phyloP scores from a whole-genome alignment of 139 green algal species.

The Volvox reticuliferus region DNA sequence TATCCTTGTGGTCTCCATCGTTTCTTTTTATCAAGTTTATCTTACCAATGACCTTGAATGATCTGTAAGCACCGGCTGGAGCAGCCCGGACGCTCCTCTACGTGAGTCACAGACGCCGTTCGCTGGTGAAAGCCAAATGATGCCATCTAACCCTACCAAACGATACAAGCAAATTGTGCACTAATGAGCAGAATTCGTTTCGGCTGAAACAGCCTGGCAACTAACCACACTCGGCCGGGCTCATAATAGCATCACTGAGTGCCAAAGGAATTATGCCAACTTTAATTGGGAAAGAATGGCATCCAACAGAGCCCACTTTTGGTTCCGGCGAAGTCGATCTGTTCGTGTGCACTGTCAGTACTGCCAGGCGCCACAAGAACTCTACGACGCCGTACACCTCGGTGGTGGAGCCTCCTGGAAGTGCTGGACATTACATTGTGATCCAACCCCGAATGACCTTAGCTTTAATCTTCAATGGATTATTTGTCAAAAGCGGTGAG shows the following conservation, averaged over 20 bases:
- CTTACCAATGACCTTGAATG: slow-evolving; percentile 8
- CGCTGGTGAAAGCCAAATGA: slow-evolving; percentile 36
- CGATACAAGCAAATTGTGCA: not conserved
- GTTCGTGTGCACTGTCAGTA: no score
- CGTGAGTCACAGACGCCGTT: not conserved
- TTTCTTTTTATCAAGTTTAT: not conserved
- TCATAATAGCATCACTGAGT: not conserved
- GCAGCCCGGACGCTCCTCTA: slow-evolving; percentile 25
- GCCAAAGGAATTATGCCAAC: no score
- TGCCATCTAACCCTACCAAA: slow-evolving; percentile 16
- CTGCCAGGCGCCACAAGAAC: not conserved
- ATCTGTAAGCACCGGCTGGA: slow-evolving; percentile 6
- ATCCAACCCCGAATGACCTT: no score
- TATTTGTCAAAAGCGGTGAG: no score
- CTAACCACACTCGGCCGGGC: not conserved
- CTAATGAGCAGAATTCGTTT: not conserved
- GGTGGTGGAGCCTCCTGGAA: not conserved
- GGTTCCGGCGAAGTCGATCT: no score
- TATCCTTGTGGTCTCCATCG: not conserved
- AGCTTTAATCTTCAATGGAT: no score
- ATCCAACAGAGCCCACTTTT: no score
- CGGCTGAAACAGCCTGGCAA: not conserved
- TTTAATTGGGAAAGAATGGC: no score
- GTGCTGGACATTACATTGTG: no score
- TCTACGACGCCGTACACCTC: not conserved